Evolutionary conservation across 2,329 filamentous ascomycete species (phyloP).

Genomic region (Nemania diffusa): DNA sequence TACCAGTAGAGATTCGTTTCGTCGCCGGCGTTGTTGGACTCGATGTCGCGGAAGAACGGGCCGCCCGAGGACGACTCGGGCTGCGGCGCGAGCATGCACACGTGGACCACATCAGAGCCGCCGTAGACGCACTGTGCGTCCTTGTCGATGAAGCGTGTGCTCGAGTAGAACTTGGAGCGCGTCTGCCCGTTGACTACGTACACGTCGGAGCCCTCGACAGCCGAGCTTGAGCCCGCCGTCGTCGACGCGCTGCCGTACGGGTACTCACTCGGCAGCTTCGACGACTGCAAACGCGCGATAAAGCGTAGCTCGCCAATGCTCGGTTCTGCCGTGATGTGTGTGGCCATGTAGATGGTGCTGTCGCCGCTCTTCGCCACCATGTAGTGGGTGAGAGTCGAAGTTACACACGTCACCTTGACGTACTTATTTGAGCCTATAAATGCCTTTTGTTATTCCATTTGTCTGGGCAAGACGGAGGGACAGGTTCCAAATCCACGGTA

Average conservation of each 20-base stretch:
- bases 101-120: slow-evolving; percentile 59
- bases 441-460: not conserved
- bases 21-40: slow-evolving; percentile 70
- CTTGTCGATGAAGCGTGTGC: slow-evolving; percentile 76
- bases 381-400: slow-evolving; percentile 71
- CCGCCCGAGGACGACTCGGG: slow-evolving; percentile 72
- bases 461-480: not conserved
- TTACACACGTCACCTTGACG: slow-evolving; percentile 70
- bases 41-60: slow-evolving; percentile 74
- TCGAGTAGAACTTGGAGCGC: slow-evolving; percentile 76
- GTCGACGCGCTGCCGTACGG: slow-evolving; percentile 66
- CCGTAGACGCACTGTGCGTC: slow-evolving; percentile 70
- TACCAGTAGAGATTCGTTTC: slow-evolving; percentile 72
- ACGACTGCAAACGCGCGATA: slow-evolving; percentile 68
- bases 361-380: slow-evolving; percentile 70
- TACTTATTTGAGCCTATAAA: slow-evolving; percentile 52
- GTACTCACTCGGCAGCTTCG: slow-evolving; percentile 61
- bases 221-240: slow-evolving; percentile 60
- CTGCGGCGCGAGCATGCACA: slow-evolving; percentile 68
- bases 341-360: slow-evolving; percentile 69
- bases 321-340: slow-evolving; percentile 68
- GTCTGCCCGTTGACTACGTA: slow-evolving; percentile 71
- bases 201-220: slow-evolving; percentile 68
- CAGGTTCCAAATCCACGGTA: no score
- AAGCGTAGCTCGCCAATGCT: slow-evolving; percentile 70